Evolutionary conservation across 345 rosid species (phyloP), one percentile per base, ranked within the genome.

Genomic region (Gynandropsis gynandra): DNA sequence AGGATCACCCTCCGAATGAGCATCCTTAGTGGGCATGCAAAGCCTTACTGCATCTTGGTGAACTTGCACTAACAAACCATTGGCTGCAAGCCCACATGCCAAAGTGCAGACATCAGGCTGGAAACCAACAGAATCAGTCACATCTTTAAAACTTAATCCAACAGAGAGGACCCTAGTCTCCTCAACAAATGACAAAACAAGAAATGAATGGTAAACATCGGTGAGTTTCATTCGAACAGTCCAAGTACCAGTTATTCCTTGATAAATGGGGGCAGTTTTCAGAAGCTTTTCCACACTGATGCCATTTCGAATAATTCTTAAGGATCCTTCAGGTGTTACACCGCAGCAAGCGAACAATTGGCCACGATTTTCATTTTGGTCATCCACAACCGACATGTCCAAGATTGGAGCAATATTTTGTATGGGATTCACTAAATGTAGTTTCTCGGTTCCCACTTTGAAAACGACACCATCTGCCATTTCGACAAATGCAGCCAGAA

Each of bases 291-390:
- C 98, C 48, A 87, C 82, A 74, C 64, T 79, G 62, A 76, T 76
- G 42, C 98, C 98, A 78, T 73, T 84, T 17, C 88, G 76, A 59
- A 87, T 81, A 72, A 85, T 76, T 73, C 98, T 85, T 62, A 92
- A 71, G 54, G 98, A 92, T 47, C 96, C 98, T 69, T 87, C 96
- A 14, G 93, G 87, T 14, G 95, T 81, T 63, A 78, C 85, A 53
- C 98, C 98, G 78, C 93, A 87, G 61, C 97, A 87, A 42, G 94
- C 95, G 74, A 84, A 87, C 64, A 82, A 81, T 72, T 92, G 89
- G 66, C 85, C 95, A 58, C 70, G 80, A 64, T 85, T 84, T 71
- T 87, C 98, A 65, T 80, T 80, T 70, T 76, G 84, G 79, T 67
- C 75, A 84, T 82, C 82, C 63, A 83, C 83, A 52, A 80, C 76